Evolutionary conservation across 371 early-diverging fungal species (phyloP), one percentile per base, ranked within the genome.

Genomic region (Mucor lusitanicus): DNA sequence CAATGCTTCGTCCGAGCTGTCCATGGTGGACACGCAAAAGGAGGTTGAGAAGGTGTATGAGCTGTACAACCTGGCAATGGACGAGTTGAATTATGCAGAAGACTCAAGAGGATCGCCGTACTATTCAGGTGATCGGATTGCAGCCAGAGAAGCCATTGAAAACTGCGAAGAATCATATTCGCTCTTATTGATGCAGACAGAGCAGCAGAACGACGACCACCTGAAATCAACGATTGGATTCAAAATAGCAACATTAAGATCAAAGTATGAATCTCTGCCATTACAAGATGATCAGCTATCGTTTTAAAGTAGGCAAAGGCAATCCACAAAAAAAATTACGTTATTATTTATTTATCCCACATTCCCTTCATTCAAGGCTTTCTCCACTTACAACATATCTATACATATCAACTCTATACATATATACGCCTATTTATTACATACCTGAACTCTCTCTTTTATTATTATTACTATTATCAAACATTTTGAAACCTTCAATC

Each of bases 71-170:
- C 37, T 73, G 17, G 73, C 73, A 21, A 54, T 63, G 46, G 73
- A 73, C 37, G 73, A 73, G 70, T 55, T 79, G 17, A 70, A 74
- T 39, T 80, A 71, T 70, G 80, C 80, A 3, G 69, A 77, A 59
- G 80, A 77, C 55, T 80, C 80, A 9, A 63, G 63, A 40, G 80
- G 80, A 12, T 77, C 80, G 50, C 69, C 69, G 0, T 80, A 80
- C 64, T 80, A 80, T 57, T 61, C 70, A 15, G 80, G 80, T 19
- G 80, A 80, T 60, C 67, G 65, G 12, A 67, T 71, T 13, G 65
- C 80, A 15, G 80, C 80, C 2, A 68, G 71, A 56, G 80, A 80
- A 63, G 80, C 80, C 27, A 75, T 80, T 35, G 77, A 80, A 27
- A 58, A 62, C 17, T 79, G 69, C 42, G 40, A 64, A 23, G 40